These are phyloP conservation scores for Picea glauca DNA, from an alignment of 75 land plant species.

Conservation along the genomic window DNA sequence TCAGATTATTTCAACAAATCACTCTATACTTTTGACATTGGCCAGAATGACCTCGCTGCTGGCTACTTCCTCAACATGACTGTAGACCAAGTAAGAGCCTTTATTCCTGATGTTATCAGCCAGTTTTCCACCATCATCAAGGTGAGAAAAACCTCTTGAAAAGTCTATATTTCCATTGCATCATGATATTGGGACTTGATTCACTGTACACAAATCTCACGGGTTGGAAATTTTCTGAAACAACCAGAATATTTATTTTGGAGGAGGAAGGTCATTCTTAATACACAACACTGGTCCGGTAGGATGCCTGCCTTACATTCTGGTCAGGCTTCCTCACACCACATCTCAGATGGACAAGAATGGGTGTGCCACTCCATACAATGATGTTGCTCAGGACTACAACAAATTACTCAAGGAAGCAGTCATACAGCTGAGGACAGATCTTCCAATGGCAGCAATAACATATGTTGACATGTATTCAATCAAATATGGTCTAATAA, in stretches of 20 bases:
- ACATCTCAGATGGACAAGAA: conserved; percentile 21
- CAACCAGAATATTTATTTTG: conserved; percentile 32
- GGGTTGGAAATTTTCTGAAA: background rate
- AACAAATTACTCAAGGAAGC: conserved; percentile 45
- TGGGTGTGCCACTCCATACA: conserved; percentile 57
- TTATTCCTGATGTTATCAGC: conserved; percentile 30
- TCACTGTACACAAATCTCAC: background rate
- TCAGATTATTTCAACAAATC: conserved; percentile 32
- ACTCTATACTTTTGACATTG: conserved; percentile 51
- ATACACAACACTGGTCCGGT: conserved; percentile 55
- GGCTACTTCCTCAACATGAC: conserved; percentile 33
- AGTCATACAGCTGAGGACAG: conserved; percentile 29
- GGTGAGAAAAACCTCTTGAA: conserved; percentile 11
- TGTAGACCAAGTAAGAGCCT: conserved; percentile 19
- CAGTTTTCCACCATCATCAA: conserved; percentile 26
- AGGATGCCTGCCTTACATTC: conserved; percentile 50
- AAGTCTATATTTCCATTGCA: background rate
- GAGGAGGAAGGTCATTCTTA: conserved; percentile 47
- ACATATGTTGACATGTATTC: conserved; percentile 50
- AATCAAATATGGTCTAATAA: conserved; percentile 47
- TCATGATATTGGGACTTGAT: background rate
- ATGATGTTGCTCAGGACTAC: conserved; percentile 44
- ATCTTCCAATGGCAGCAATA: conserved; percentile 41
- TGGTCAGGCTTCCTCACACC: conserved; percentile 13
- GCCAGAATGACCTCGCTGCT: conserved; percentile 50